Percentiles rank a stretch among this genome's conserved stretches.
Evolutionary conservation across 2,329 filamentous ascomycete genomes (phyloP).

Genomic region (Colletotrichum limetticola): DNA sequence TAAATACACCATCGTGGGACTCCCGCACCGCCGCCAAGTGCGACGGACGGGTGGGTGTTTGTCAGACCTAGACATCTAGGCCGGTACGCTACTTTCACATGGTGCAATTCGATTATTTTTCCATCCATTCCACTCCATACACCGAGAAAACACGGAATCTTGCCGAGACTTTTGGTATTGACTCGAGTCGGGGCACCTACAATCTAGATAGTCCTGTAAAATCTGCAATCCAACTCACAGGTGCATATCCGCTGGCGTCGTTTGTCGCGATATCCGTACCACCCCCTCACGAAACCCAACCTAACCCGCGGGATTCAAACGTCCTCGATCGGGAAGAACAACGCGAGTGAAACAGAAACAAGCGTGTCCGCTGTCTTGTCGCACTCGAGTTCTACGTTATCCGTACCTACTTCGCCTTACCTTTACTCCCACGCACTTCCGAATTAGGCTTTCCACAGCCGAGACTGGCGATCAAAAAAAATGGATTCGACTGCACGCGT

Average conservation of each 20-base stretch:
- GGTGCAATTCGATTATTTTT: neutral
- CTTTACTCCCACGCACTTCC: neutral
- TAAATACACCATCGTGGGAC: neutral
- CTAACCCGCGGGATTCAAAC: neutral
- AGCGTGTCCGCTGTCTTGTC: neutral
- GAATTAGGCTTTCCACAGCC: slow-evolving; percentile 3
- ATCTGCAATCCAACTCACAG: neutral
- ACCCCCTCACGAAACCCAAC: neutral
- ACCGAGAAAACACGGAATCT: neutral
- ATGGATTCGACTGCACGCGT: neutral
- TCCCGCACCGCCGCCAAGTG: neutral
- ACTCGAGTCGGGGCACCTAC: neutral
- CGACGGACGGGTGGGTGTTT: neutral
- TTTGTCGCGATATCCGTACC: neutral
- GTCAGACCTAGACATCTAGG: neutral
- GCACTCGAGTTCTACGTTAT: neutral
- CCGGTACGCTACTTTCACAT: too few relatives aligned
- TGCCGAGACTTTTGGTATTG: neutral
- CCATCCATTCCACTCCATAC: neutral
- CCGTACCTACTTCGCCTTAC: neutral
- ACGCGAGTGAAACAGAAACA: slow-evolving; percentile 21
- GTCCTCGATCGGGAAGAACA: slow-evolving; percentile 8
- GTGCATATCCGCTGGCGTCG: neutral
- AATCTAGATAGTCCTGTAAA: neutral
- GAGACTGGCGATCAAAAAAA: slow-evolving; percentile 24